These are phyloP conservation scores for Neofusicoccum parvum DNA, from an alignment of 2,329 filamentous ascomycete genomes.

Conservation along the genomic window DNA sequence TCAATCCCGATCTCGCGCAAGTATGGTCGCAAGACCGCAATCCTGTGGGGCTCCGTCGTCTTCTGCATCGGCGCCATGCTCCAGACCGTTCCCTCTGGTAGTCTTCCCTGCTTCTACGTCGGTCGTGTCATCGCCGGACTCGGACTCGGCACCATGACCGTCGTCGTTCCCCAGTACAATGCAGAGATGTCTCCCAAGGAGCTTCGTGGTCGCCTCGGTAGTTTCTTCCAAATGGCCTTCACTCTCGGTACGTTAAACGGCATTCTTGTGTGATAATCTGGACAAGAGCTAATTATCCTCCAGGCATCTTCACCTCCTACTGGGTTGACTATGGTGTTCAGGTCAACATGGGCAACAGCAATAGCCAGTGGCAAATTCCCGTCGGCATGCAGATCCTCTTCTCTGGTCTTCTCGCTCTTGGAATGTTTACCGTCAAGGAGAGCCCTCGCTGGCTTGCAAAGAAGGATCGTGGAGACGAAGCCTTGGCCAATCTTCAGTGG, in stretches of 20 bases:
- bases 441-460: constrained; percentile 68
- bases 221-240: constrained; percentile 56
- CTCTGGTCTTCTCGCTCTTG: constrained; percentile 33
- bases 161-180: constrained; percentile 51
- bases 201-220: constrained; percentile 45
- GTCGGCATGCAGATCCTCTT: constrained; percentile 46
- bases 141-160: constrained; percentile 42
- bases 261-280: neutral
- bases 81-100: constrained; percentile 51
- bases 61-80: constrained; percentile 47
- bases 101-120: constrained; percentile 42
- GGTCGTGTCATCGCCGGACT: constrained; percentile 67
- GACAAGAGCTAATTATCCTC: neutral
- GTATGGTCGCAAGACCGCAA: constrained; percentile 48
- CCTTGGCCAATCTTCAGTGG: constrained; percentile 54
- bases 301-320: constrained; percentile 52
- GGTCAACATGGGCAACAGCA: constrained; percentile 32
- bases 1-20: constrained; percentile 52
- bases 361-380: constrained; percentile 59
- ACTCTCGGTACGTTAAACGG: constrained; percentile 40
- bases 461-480: constrained; percentile 65
- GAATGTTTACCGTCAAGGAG: constrained; percentile 33
- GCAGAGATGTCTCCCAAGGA: constrained; percentile 51
- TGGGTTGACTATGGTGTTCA: constrained; percentile 56
- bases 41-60: constrained; percentile 49